A percentile compares a stretch with the other conserved stretches of the same genome.
These are phyloP conservation scores for Phytophthora gonapodyides DNA, from an alignment of 352 stramenopile genomes.

Conservation along the genomic window DNA sequence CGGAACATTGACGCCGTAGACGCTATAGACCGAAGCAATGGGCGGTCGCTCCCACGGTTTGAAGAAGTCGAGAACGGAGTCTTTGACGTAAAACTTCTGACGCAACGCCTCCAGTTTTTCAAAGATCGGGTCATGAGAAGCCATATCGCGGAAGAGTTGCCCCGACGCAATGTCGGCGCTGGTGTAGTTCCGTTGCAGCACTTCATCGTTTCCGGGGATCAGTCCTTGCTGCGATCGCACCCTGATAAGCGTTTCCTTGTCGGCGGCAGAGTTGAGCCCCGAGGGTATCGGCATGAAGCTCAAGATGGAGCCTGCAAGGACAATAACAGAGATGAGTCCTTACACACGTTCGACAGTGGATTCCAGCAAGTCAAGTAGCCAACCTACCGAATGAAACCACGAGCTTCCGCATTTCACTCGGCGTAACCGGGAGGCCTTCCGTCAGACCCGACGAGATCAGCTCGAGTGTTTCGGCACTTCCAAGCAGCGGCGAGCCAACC, in stretches of 20 bases:
- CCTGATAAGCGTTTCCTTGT: conserved; percentile 60
- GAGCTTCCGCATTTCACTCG: conserved; percentile 71
- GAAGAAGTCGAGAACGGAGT: conserved; percentile 64
- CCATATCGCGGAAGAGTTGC: conserved; percentile 74
- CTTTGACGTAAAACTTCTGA: conserved; percentile 67
- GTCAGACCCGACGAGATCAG: conserved; percentile 70
- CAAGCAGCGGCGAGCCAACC: conserved; percentile 68
- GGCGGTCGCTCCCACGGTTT: conserved; percentile 69
- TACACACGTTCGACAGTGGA: too few species aligned
- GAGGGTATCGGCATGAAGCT: conserved; percentile 76
- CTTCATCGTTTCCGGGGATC: conserved; percentile 18
- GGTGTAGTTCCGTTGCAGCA: conserved; percentile 58
- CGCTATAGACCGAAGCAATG: conserved; percentile 73
- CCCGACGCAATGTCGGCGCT: conserved; percentile 70
- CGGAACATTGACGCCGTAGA: conserved; percentile 81
- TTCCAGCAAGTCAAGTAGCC: too few species aligned
- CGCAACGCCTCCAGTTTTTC: conserved; percentile 60
- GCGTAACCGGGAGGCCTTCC: conserved; percentile 64
- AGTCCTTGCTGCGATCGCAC: conserved; percentile 45
- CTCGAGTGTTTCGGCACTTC: conserved; percentile 71
- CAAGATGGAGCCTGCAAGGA: conserved; percentile 57
- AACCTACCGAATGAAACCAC: conserved; percentile 69
- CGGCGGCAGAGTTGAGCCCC: conserved; percentile 45
- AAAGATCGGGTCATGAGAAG: conserved; percentile 63
- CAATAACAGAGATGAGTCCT: neutral